Base-by-base conservation (phyloP, 495 filamentous ascomycete genomes). In the Zalerion maritima region DNA sequence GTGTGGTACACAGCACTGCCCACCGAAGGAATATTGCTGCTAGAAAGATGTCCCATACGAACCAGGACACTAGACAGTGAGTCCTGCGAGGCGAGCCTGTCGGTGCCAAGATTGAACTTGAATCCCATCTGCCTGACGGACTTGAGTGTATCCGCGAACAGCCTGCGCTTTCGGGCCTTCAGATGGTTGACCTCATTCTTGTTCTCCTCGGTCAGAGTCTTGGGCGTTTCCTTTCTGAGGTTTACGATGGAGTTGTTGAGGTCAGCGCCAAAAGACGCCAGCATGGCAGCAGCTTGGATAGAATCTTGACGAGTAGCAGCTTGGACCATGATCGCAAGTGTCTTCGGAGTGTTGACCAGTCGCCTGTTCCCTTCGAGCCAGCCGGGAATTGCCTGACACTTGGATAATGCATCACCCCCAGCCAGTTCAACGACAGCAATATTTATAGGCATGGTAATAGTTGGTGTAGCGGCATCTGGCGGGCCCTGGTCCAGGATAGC, bases 91-190 rank as follows among this genome's bases (percentile, higher is more conserved):
- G 65, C 64, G 6, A 94, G 62, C 24, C 72, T 47, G 37, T 73
- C 71, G 17, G 61, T 67, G 35, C 76, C 69, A 13, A 87, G 59
- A 46, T 84, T 93, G 9, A 73, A 71, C 40, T 76, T 77, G 33
- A 96, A 69, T 12, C 91, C 91, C 84, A 96, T 94, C 14, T 77
- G 67, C 14, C 82, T 72, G 2, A 94, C 52, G 5, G 66, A 67
- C 43, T 78, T 82, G 32, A 99, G 56, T 0, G 78, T 82, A 38
- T 96, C 87, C 1, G 81, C 75, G 38, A 87, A 89, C 9, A 94
- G 70, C 40, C 79, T 84, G n/a, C 82, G 74, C 54, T 99, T 99
- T 31, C 80, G 66, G 0, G 71, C 69, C 56, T 93, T 94, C 35
- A 96, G 68, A 52, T 94, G 81, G 41, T 81, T 80, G 19, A 94